These are phyloP conservation scores for Aspergillus unguis DNA, from an alignment of 2,329 filamentous ascomycete genomes.

Conservation along the genomic window DNA sequence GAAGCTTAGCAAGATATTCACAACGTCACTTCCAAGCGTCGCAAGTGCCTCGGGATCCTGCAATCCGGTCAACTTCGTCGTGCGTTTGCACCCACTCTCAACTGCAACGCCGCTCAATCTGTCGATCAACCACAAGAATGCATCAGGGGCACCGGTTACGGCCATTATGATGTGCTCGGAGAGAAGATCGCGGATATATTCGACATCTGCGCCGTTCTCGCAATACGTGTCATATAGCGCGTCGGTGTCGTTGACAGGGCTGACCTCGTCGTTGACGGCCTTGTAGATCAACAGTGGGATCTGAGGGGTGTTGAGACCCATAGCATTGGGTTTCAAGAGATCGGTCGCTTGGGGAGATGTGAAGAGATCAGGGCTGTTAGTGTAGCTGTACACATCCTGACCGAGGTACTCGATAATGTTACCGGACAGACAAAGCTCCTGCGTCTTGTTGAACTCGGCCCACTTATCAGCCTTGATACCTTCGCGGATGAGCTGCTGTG, in stretches of 20 bases:
- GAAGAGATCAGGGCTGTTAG: slow-evolving; percentile 20
- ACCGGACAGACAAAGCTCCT: slow-evolving; percentile 20
- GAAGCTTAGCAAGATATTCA: slow-evolving; percentile 11
- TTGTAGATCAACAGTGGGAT: slow-evolving; percentile 54
- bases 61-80: slow-evolving; percentile 17
- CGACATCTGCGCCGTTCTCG: slow-evolving; percentile 38
- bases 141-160: slow-evolving; percentile 32
- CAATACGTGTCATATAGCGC: slow-evolving; percentile 44
- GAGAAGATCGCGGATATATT: slow-evolving; percentile 45
- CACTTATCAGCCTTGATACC: slow-evolving; percentile 17
- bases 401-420: slow-evolving; percentile 18
- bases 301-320: slow-evolving; percentile 42
- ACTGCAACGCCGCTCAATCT: slow-evolving; percentile 18
- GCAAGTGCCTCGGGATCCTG: slow-evolving; percentile 10
- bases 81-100: slow-evolving; percentile 12
- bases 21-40: slow-evolving; percentile 7
- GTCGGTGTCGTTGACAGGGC: slow-evolving; percentile 45
- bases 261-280: slow-evolving; percentile 47
- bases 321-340: slow-evolving; percentile 23
- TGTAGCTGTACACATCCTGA: slow-evolving; percentile 23
- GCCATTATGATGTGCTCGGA: slow-evolving; percentile 42
- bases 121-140: slow-evolving; percentile 30
- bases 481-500: slow-evolving; percentile 15
- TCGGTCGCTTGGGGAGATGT: slow-evolving; percentile 6
- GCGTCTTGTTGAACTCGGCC: slow-evolving; percentile 21